These are phyloP conservation scores for Aegilops umbellulata DNA, from an alignment of 176 grass and related monocot species.

Conservation along the genomic window DNA sequence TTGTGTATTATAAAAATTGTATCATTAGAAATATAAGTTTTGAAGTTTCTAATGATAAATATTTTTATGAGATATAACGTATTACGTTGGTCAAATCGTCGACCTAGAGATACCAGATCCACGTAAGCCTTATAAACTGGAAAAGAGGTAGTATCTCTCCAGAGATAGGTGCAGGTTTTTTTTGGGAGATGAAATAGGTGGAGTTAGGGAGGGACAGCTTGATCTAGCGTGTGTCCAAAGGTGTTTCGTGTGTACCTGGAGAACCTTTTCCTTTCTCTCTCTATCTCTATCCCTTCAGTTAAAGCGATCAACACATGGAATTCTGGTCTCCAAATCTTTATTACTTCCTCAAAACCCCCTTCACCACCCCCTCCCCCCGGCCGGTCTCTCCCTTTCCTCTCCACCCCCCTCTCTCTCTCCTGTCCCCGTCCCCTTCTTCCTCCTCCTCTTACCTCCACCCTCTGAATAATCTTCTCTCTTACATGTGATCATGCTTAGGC, in stretches of 20 bases:
- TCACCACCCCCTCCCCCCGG: neutral
- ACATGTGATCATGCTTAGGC: constrained; percentile 52
- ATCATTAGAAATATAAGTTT: too few species aligned
- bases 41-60: too few species aligned
- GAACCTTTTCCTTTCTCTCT: constrained; percentile 56
- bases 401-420: neutral
- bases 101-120: too few species aligned
- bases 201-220: constrained; percentile 34
- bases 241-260: constrained; percentile 59
- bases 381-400: constrained; percentile 29
- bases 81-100: too few species aligned
- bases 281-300: constrained; percentile 46
- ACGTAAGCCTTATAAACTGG: too few species aligned
- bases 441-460: neutral
- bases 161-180: neutral
- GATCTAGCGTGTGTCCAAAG: constrained; percentile 60
- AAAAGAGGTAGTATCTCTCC: neutral
- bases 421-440: constrained; percentile 16
- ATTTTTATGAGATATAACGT: too few species aligned
- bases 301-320: constrained; percentile 61
- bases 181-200: neutral
- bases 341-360: constrained; percentile 45
- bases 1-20: too few species aligned
- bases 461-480: constrained; percentile 8
- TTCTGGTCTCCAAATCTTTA: constrained; percentile 65